These are phyloP conservation scores for Fraxinus baroniana DNA, from an alignment of 305 asterid genomes.

Conservation along the genomic window DNA sequence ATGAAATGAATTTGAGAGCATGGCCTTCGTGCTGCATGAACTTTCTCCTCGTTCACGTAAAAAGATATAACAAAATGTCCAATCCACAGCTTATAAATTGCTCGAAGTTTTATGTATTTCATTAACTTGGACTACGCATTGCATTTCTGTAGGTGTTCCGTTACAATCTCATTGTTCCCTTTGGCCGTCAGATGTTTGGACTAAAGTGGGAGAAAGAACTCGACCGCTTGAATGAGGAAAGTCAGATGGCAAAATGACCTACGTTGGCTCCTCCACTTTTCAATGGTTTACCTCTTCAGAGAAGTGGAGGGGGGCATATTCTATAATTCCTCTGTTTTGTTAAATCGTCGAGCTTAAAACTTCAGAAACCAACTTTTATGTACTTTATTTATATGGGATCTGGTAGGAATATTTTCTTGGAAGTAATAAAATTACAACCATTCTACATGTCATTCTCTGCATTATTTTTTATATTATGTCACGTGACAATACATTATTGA, in stretches of 20 bases:
- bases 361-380: neutral
- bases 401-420: neutral
- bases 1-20: neutral
- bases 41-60: neutral
- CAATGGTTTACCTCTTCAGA: neutral
- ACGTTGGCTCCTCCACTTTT: neutral
- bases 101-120: neutral
- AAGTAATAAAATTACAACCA: neutral
- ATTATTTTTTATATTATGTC: no score
- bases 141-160: conserved; percentile 49
- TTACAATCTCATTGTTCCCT: conserved; percentile 82
- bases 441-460: no score
- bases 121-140: neutral
- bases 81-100: neutral
- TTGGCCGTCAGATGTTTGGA: conserved; percentile 82
- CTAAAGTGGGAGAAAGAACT: conserved; percentile 85
- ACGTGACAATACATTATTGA: neutral
- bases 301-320: neutral
- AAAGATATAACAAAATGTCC: neutral
- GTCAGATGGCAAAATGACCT: conserved; percentile 31
- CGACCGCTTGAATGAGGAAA: conserved; percentile 49
- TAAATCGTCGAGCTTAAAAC: neutral
- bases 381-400: neutral
- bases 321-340: neutral
- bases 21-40: neutral